phyloP scores from a whole-genome alignment of 2,329 filamentous ascomycete species.

The Polychaeton citri region DNA sequence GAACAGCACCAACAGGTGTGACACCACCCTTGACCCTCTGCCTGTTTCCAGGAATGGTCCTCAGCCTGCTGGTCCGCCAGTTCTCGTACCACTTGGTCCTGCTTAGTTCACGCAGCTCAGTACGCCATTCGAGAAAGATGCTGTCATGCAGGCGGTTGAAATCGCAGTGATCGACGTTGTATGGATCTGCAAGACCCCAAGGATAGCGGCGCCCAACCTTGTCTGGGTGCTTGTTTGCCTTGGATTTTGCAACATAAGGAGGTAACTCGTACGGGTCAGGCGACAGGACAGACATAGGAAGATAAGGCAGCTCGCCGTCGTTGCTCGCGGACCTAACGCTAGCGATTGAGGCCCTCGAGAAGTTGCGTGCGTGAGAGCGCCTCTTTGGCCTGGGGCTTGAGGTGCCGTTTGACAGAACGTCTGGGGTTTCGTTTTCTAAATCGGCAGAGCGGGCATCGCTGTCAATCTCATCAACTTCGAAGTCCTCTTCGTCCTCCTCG shows the following conservation, averaged over 20 bases:
- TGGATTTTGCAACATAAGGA: conserved; percentile 45
- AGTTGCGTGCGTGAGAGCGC: conserved; percentile 23
- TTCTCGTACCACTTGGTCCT: conserved; percentile 90
- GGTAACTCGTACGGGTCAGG: conserved; percentile 70
- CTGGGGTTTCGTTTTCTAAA: conserved; percentile 1
- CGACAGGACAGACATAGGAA: conserved; percentile 86
- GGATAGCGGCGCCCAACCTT: conserved; percentile 78
- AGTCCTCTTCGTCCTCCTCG: conserved; percentile 35
- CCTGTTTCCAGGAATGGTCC: conserved; percentile 16
- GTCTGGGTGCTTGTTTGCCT: conserved; percentile 31
- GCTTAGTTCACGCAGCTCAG: conserved; percentile 78
- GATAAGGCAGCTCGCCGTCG: conserved; percentile 45
- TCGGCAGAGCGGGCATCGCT: conserved; percentile 20
- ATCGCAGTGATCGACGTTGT: conserved; percentile 84
- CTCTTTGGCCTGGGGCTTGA: conserved; percentile 5
- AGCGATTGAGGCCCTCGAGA: conserved; percentile 22
- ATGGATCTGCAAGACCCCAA: conserved; percentile 94
- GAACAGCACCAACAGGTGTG: conserved; percentile 20
- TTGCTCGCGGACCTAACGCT: conserved; percentile 13
- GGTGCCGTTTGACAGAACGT: conserved; percentile 3
- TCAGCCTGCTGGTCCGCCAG: conserved; percentile 58
- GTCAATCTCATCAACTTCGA: conserved; percentile 22
- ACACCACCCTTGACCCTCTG: conserved; percentile 20
- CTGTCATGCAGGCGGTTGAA: conserved; percentile 81
- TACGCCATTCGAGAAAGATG: conserved; percentile 87